Evolutionary conservation across 257 asterid species (phyloP), one percentile per base, ranked within the genome.

Genomic region (Nemophila menziesii): DNA sequence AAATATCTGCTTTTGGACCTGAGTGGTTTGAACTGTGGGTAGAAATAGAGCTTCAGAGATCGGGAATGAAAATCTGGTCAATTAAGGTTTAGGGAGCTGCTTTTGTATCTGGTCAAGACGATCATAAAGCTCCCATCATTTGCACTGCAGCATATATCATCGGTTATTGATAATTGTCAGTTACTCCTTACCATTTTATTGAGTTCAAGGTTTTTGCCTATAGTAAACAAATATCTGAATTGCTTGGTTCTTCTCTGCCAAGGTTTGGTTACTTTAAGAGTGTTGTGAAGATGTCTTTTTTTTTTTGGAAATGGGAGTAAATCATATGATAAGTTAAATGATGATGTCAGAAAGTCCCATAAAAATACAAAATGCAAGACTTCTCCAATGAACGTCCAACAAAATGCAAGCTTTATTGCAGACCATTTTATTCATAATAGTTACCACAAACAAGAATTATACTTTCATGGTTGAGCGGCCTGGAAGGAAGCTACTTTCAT

Each of bases 21-120:
- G 98, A 89, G 52, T 89, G 96, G 94, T 87, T 89, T 44, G 93
- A 84, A 49, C 40, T 84, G 41, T 89, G 98, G 98, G 87, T 83
- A 54, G 77, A 80, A 57, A 72, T 89, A 16, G 94, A 84, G 78
- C 90, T 72, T 23, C 48, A 80, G 46, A 72, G 72, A 41, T 54
- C 77, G 46, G 90, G 72, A 53, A 51, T 81, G 43, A 72, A 70
- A 61, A 78, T 54, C 68, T 89, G 98, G 98, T 63, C 62, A 9
- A 58, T 33, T 20, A 67, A 60, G 38, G 61, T 68, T 51, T 73
- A 48, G 29, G 61, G 51, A 37, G 55, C 58, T 51, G 51, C 68
- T 61, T 54, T 65, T 64, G 53, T 65, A 20, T 65, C 75, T 8
- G 82, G 60, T 33, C 82, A 68, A 62, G 94, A 76, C 65, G 92